Evolutionary conservation across 2,329 filamentous ascomycete genomes (phyloP).

Genomic region (Aspergillus sp.): DNA sequence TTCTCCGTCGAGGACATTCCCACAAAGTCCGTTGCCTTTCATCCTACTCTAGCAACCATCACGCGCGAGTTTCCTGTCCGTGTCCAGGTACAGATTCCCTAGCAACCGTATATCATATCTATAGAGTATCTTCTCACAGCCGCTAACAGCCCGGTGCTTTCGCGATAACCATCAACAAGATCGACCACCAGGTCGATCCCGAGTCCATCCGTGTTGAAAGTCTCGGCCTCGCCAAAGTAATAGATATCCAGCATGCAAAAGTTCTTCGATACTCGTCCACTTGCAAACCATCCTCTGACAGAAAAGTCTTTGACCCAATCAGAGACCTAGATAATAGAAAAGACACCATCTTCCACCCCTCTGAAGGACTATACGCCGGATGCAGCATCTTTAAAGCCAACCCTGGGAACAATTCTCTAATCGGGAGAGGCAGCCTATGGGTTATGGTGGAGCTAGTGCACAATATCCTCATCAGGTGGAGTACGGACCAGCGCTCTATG

Average conservation of each 20-base stretch:
- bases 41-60: conserved; percentile 62
- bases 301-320: neutral
- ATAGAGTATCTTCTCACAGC: no score
- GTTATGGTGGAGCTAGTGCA: no score
- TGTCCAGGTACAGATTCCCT: conserved; percentile 42
- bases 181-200: conserved; percentile 57
- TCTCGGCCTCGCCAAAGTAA: conserved; percentile 59
- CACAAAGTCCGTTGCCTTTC: conserved; percentile 65
- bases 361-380: no score
- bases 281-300: conserved; percentile 10
- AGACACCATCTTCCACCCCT: no score
- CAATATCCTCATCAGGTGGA: no score
- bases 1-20: conserved; percentile 58
- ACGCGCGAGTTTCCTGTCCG: conserved; percentile 61
- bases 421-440: no score
- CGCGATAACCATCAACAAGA: conserved; percentile 58
- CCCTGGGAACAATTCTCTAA: no score
- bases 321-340: no score
- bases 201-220: conserved; percentile 64
- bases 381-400: no score
- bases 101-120: no score
- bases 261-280: conserved; percentile 57
- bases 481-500: no score
- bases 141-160: conserved; percentile 54
- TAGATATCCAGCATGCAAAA: conserved; percentile 63